Base-by-base conservation (phyloP, 495 filamentous ascomycete species). In the Hypomontagnella submonticulosa region DNA sequence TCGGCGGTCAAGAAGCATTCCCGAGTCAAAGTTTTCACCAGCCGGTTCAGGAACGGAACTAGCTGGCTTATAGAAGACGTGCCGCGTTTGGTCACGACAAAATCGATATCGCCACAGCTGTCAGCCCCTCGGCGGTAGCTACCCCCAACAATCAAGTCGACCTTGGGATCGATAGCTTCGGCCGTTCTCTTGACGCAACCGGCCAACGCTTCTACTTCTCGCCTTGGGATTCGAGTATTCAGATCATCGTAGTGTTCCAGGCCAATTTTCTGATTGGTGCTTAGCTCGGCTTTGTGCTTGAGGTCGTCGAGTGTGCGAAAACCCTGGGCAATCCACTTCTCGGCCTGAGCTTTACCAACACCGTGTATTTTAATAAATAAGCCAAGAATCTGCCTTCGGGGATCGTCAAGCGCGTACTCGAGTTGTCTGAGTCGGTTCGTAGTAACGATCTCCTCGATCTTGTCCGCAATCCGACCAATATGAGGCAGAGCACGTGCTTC, bases 381-480 rank as follows among this genome's bases (percentile, higher is more conserved):
- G 32, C 87, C 86, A 12, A 97, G 74, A 0, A 84, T 76, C 1
- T 76, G 74, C 69, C 92, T 89, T 11, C 81, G 79, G 0, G 87
- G 83, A n/a, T 94, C 89, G 11, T 78, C 67, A 52, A 81, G 85
- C 0, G 89, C 81, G 30, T 82, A 78, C 0, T 96, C 91, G 2
- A 97, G 81, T 36, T 90, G 87, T 15, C 86, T 83, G 0, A 99
- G 85, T 11, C 80, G 80, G 70, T 93, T 86, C 0, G 94, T 97
- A 30, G 55, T 74, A 47, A 77, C 92, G 46, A 97, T 97, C 71
- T 99, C 95, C 69, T 96, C 90, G 55, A 99, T 97, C 69, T 97
- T 97, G 38, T 83, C 80, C 0, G 95, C 95, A 12, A 99, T 85
- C 6, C 78, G 54, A 30, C 95, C 95, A 63, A 99, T 89, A 54